Conservation (phyloP, 495 filamentous ascomycete species). For the Aspergillus homomorphus region DNA sequence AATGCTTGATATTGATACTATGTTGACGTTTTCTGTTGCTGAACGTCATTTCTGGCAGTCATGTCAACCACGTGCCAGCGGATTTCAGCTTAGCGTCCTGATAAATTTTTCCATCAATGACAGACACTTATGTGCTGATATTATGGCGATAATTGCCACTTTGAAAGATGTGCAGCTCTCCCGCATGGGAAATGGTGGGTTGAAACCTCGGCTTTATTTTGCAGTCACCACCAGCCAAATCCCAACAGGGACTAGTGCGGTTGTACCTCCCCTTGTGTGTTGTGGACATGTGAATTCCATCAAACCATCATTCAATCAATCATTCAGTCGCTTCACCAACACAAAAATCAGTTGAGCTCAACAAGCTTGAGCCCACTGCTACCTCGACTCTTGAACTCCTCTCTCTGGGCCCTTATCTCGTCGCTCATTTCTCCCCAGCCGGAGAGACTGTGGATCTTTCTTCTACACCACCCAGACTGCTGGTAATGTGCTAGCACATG, state of each 20-base stretch:
- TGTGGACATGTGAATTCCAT: not conserved
- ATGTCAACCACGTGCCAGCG: not conserved
- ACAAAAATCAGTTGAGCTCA: not conserved
- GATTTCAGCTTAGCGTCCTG: not conserved
- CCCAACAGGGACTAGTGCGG: not conserved
- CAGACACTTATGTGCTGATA: not conserved
- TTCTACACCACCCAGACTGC: not conserved
- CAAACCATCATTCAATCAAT: not conserved
- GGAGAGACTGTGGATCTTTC: not conserved
- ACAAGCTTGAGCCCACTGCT: not conserved
- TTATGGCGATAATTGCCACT: too few relatives aligned
- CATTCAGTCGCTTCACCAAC: not conserved
- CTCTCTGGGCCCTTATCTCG: not conserved
- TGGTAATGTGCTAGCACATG: slow-evolving; percentile 2
- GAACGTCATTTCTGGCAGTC: not conserved
- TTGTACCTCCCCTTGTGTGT: not conserved
- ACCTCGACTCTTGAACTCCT: not conserved
- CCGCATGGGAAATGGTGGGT: not conserved
- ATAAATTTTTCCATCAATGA: not conserved
- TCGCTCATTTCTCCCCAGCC: not conserved
- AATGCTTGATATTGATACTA: too few relatives aligned
- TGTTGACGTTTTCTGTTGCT: not conserved
- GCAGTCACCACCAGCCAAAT: too few relatives aligned
- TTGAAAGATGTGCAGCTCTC: not conserved
- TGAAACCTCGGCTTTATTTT: not conserved